Evolutionary conservation across 139 green algal genomes (phyloP).

Genomic region (Nannochloris sp.): DNA sequence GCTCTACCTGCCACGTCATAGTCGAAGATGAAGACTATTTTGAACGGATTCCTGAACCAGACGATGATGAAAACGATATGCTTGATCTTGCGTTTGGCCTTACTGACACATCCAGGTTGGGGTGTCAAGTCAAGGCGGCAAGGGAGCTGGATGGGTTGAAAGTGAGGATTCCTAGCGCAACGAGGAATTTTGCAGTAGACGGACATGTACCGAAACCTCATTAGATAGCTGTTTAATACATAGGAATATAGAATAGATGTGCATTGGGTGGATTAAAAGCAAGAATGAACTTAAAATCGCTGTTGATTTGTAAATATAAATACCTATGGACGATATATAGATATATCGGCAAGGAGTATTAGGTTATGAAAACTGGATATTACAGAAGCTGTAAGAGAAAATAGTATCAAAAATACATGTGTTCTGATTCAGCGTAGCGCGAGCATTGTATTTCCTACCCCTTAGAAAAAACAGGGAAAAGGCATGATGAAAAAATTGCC

Average conservation of each 20-base stretch:
- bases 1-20: constrained; percentile 97
- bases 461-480: no score
- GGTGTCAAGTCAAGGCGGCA: constrained; percentile 86
- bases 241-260: no score
- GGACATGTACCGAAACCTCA: constrained; percentile 77
- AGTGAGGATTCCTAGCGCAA: constrained; percentile 88
- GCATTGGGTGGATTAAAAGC: no score
- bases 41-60: constrained; percentile 78
- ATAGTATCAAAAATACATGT: no score
- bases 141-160: constrained; percentile 86
- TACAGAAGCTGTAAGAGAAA: not conserved
- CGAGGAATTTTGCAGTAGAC: constrained; percentile 90
- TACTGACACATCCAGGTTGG: constrained; percentile 92
- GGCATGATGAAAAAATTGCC: no score
- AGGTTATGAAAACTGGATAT: no score
- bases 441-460: no score
- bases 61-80: constrained; percentile 99
- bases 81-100: constrained; percentile 97
- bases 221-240: constrained; percentile 21
- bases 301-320: no score
- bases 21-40: constrained; percentile 74
- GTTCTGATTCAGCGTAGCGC: no score
- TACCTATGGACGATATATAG: no score
- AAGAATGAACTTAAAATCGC: no score
- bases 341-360: no score